Percentiles rank a stretch among this genome's conserved stretches.
These are phyloP conservation scores for Physcomitrium patens DNA, from an alignment of 225 moss, liverwort and hornwort genomes.

Conservation along the genomic window DNA sequence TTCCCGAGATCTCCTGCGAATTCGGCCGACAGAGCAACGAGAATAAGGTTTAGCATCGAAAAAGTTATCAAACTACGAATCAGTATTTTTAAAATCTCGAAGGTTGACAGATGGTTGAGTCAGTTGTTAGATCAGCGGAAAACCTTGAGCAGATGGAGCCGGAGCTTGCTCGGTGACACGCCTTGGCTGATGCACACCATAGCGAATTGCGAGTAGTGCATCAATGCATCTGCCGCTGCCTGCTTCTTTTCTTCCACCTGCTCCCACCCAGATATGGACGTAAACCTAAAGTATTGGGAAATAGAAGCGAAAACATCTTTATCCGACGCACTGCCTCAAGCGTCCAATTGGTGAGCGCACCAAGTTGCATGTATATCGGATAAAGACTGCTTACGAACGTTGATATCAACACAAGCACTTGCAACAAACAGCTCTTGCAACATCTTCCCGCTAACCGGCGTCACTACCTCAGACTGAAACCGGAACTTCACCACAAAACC, in stretches of 20 bases:
- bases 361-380: not conserved
- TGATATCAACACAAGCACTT: not conserved
- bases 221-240: constrained; percentile 78
- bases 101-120: not conserved
- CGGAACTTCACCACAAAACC: constrained; percentile 6
- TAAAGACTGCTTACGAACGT: not conserved
- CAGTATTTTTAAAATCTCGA: not conserved
- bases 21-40: not conserved
- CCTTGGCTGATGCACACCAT: constrained; percentile 80
- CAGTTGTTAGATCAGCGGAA: not conserved
- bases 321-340: not conserved
- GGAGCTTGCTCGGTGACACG: constrained; percentile 79
- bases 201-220: constrained; percentile 84
- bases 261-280: not conserved
- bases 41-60: not conserved
- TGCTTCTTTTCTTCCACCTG: constrained; percentile 87
- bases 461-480: not conserved
- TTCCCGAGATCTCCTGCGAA: constrained; percentile 78
- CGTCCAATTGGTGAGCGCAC: not conserved
- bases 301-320: not conserved
- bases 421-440: not conserved
- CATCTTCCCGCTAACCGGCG: not conserved
- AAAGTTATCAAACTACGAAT: not conserved
- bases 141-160: constrained; percentile 93
- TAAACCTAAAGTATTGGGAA: constrained; percentile 21